Conservation (phyloP, 768 basidiomycete species). For the Amylocystis lapponica region DNA sequence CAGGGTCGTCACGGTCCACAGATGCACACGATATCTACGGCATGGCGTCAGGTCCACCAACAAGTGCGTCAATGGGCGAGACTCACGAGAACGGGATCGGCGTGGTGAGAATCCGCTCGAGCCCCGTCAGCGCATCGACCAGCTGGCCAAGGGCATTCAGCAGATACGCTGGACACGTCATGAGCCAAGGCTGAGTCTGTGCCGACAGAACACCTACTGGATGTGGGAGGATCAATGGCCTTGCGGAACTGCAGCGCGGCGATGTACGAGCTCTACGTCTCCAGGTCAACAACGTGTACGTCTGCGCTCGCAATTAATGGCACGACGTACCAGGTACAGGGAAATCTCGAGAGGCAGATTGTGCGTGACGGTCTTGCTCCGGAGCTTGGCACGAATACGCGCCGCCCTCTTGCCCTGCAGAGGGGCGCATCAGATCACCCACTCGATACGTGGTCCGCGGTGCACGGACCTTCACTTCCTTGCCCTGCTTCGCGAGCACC, state of each 20-base stretch:
- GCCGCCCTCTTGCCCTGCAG: conserved; percentile 54
- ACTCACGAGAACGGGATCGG: conserved; percentile 72
- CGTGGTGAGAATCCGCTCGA: conserved; percentile 70
- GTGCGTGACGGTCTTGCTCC: conserved; percentile 37
- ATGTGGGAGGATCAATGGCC: conserved; percentile 52
- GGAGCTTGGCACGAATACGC: conserved; percentile 44
- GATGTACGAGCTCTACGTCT: conserved; percentile 67
- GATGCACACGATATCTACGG: conserved; percentile 56
- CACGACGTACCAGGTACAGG: conserved; percentile 49
- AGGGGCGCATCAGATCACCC: not conserved
- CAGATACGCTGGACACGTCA: conserved; percentile 31
- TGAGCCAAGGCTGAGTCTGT: not conserved
- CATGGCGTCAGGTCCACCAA: not conserved
- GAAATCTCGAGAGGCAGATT: conserved; percentile 69
- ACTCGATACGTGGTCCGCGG: no score
- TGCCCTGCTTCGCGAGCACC: conserved; percentile 40
- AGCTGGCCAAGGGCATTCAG: conserved; percentile 45
- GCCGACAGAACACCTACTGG: conserved; percentile 35
- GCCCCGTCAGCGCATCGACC: conserved; percentile 59
- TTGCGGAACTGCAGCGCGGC: conserved; percentile 54
- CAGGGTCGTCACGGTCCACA: conserved; percentile 59
- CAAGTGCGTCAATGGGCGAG: not conserved
- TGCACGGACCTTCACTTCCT: conserved; percentile 33
- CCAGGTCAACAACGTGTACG: conserved; percentile 6
- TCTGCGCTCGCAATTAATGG: no score